phyloP scores from a whole-genome alignment of 306 rosid species.

The Vicia villosa region DNA sequence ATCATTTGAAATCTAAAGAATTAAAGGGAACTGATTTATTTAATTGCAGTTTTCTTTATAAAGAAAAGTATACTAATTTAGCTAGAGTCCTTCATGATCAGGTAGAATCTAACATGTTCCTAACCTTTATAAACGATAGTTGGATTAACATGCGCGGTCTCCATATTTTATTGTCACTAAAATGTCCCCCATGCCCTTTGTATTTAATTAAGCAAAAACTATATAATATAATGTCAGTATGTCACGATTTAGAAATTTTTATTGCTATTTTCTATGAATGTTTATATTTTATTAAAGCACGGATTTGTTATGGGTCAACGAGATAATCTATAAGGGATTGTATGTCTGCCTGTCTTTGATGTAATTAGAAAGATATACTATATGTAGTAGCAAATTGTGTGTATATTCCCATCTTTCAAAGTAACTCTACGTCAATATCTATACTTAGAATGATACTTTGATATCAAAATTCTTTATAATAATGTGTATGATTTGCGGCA shows the following conservation, averaged over 20 bases:
- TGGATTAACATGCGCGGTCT: constrained; percentile 38
- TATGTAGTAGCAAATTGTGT: constrained; percentile 8
- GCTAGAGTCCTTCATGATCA: constrained; percentile 23
- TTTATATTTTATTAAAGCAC: constrained; percentile 20
- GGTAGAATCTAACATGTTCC: constrained; percentile 48
- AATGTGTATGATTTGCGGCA: background rate
- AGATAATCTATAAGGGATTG: constrained; percentile 44
- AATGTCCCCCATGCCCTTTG: constrained; percentile 38
- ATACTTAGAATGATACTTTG: background rate
- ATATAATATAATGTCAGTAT: background rate
- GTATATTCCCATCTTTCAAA: background rate
- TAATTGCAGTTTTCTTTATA: constrained; percentile 21
- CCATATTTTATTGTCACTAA: constrained; percentile 44
- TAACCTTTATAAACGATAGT: constrained; percentile 21
- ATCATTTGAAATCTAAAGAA: constrained; percentile 32
- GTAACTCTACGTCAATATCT: background rate
- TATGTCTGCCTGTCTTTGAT: constrained; percentile 40
- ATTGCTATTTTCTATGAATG: constrained; percentile 20
- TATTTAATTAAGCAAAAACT: constrained; percentile 4
- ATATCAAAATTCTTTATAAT: background rate
- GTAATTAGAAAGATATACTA: constrained; percentile 1
- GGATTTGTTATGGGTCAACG: constrained; percentile 41
- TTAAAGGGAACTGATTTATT: constrained; percentile 34
- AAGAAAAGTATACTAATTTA: background rate
- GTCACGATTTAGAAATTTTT: background rate